Conservation (phyloP, 129 eudicot genomes). For the Sambucus nigra region DNA sequence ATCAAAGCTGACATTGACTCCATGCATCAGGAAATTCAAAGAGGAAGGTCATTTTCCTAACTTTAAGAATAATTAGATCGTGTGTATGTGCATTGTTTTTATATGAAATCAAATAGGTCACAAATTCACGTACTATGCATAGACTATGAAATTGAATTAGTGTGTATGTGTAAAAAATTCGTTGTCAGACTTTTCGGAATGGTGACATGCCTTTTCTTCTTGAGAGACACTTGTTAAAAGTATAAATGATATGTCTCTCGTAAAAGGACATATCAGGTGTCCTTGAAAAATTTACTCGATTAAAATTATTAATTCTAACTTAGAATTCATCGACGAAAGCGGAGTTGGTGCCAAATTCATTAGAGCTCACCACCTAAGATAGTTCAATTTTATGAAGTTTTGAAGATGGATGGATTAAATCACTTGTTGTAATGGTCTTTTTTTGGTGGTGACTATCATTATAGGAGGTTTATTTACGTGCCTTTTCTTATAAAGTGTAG, state of each 20-base stretch:
- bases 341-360: no score
- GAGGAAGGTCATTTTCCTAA: conserved; percentile 54
- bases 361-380: no score
- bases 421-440: not conserved
- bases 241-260: no score
- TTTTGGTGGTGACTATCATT: not conserved
- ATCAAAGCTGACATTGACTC: conserved; percentile 42
- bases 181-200: no score
- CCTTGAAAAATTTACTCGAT: no score
- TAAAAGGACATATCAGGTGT: no score
- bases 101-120: not conserved
- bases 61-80: not conserved
- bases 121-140: not conserved
- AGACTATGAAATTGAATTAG: no score
- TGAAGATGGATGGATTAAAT: not conserved
- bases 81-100: not conserved
- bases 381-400: not conserved
- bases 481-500: no score
- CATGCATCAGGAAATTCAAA: conserved; percentile 43
- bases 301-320: not conserved
- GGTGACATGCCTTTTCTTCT: no score
- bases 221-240: no score
- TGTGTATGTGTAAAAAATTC: not conserved
- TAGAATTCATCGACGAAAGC: not conserved
- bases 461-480: no score